Percentiles rank a stretch among this genome's conserved stretches.
Conservation (phyloP, 1,284 basidiomycete species). For the Malassezia cuniculi region DNA sequence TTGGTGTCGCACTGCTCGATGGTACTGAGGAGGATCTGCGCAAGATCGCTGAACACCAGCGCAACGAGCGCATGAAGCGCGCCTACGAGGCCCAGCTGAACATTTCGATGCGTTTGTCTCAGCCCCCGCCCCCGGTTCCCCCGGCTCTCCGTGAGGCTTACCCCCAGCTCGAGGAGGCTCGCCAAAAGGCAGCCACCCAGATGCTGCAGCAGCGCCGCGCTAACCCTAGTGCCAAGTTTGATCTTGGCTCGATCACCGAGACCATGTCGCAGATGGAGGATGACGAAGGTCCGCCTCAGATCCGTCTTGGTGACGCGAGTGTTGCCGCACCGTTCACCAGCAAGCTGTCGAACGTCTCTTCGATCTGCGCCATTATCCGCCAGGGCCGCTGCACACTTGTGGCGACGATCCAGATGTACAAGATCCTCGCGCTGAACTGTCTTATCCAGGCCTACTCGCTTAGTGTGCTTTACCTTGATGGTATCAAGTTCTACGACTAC, state of each 20-base stretch:
- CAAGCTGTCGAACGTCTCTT: slow-evolving; percentile 32
- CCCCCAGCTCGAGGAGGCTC: slow-evolving; percentile 39
- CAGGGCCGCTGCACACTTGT: slow-evolving; percentile 43
- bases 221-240: slow-evolving; percentile 36
- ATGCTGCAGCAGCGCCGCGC: slow-evolving; percentile 22
- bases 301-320: slow-evolving; percentile 40
- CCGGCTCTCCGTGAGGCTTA: slow-evolving; percentile 29
- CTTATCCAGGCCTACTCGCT: slow-evolving; percentile 41
- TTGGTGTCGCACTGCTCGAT: slow-evolving; percentile 42
- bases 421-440: slow-evolving; percentile 44
- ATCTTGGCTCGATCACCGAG: slow-evolving; percentile 32
- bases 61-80: slow-evolving; percentile 42
- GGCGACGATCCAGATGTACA: slow-evolving; percentile 44
- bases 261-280: slow-evolving; percentile 34
- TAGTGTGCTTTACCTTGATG: slow-evolving; percentile 37
- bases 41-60: slow-evolving; percentile 42
- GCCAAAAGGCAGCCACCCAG: slow-evolving; percentile 32
- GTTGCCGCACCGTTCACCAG: slow-evolving; percentile 44
- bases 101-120: slow-evolving; percentile 28
- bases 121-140: slow-evolving; percentile 39
- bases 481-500: slow-evolving; percentile 43
- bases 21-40: slow-evolving; percentile 39
- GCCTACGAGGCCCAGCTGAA: slow-evolving; percentile 41
- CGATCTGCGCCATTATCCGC: slow-evolving; percentile 35
- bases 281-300: slow-evolving; percentile 43